A percentile compares a stretch with the other conserved stretches of the same genome.
These are phyloP conservation scores for Glycine tomentella DNA, from an alignment of 306 rosid genomes.

Conservation along the genomic window DNA sequence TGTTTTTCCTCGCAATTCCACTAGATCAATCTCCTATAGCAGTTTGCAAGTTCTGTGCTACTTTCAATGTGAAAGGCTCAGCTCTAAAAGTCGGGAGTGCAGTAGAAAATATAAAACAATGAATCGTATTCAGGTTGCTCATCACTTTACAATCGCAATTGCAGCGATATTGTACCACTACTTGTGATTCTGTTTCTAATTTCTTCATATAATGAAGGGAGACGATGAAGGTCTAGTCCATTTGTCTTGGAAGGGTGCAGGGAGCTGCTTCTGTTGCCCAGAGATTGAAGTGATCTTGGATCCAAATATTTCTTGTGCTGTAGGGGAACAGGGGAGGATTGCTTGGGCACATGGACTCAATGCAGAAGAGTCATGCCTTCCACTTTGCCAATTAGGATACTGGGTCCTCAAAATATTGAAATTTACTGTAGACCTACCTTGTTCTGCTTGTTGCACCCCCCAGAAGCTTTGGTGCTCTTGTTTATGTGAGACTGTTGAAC, in stretches of 20 bases:
- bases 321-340: neutral
- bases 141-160: constrained; percentile 37
- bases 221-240: constrained; percentile 53
- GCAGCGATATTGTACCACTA: neutral
- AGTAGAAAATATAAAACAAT: constrained; percentile 36
- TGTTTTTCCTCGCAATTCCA: neutral
- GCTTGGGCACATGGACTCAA: constrained; percentile 27
- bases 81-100: constrained; percentile 24
- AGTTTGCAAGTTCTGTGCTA: neutral
- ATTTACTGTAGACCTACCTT: constrained; percentile 50
- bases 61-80: neutral
- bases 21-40: neutral
- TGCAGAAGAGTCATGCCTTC: constrained; percentile 51
- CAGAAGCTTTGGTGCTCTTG: constrained; percentile 58
- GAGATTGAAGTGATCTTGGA: constrained; percentile 54
- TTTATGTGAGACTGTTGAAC: constrained; percentile 49
- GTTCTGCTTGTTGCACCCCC: constrained; percentile 59
- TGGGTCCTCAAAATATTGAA: constrained; percentile 48
- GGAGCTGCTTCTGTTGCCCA: constrained; percentile 62
- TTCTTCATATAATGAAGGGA: constrained; percentile 54
- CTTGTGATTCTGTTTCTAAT: constrained; percentile 45
- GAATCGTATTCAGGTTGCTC: constrained; percentile 46
- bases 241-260: constrained; percentile 48
- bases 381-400: constrained; percentile 62
- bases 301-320: constrained; percentile 55